Percentiles rank a stretch among this genome's conserved stretches.
Conservation (phyloP, 2,329 filamentous ascomycete genomes). For the Apiospora marii region DNA sequence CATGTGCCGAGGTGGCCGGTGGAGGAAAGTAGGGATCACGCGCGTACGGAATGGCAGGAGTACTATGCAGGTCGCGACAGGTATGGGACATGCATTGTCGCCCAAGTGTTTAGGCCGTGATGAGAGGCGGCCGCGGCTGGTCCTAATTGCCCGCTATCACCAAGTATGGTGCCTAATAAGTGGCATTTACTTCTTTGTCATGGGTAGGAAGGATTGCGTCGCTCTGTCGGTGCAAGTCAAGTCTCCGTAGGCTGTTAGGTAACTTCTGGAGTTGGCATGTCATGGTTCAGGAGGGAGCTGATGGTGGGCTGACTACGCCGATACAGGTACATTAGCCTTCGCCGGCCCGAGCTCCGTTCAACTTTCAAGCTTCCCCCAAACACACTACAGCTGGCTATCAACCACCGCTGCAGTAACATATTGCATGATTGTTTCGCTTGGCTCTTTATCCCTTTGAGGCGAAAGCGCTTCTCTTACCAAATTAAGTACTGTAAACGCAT, state of each 20-base stretch:
- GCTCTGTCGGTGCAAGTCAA: background rate
- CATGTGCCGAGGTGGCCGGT: slow-evolving; percentile 17
- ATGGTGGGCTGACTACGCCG: slow-evolving; percentile 16
- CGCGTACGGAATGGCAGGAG: slow-evolving; percentile 7
- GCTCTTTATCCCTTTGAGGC: background rate
- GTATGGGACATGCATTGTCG: slow-evolving; percentile 17
- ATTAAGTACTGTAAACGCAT: no score
- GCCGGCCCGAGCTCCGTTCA: slow-evolving; percentile 7
- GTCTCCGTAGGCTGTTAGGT: background rate
- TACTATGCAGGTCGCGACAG: slow-evolving; percentile 19
- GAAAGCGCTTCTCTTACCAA: no score
- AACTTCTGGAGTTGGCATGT: background rate
- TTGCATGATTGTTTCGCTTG: background rate
- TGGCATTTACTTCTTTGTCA: slow-evolving; percentile 1
- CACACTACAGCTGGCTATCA: background rate
- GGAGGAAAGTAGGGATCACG: slow-evolving; percentile 18
- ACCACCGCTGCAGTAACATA: background rate
- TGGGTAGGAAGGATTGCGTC: background rate
- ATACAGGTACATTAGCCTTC: slow-evolving; percentile 8
- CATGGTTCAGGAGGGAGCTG: slow-evolving; percentile 17
- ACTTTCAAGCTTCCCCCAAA: background rate
- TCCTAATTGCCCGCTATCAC: background rate
- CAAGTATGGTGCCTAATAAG: background rate
- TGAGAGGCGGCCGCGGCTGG: background rate
- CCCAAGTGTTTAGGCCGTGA: background rate